phyloP scores from a whole-genome alignment of 495 filamentous ascomycete species.

The Penicillium desertorum region DNA sequence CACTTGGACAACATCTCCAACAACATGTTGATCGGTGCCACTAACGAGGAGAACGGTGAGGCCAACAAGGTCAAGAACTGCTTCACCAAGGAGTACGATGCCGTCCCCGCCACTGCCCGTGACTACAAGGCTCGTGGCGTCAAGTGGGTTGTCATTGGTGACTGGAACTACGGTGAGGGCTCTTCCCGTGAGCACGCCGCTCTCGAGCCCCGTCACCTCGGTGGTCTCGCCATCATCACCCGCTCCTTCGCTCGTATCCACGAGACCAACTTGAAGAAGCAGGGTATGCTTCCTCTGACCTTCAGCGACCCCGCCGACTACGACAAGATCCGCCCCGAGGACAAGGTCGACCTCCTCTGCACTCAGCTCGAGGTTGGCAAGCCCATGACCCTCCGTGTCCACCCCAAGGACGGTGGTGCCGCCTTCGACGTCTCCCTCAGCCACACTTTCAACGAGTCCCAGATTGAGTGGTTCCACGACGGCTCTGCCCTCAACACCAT shows the following conservation, averaged over 20 bases:
- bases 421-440: conserved; percentile 77
- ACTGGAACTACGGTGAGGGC: conserved; percentile 99
- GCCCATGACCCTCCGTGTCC: conserved; percentile 87
- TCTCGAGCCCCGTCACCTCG: conserved; percentile 95
- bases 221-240: conserved; percentile 95
- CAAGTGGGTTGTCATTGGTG: conserved; percentile 96
- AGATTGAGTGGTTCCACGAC: conserved; percentile 98
- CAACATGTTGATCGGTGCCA: conserved; percentile 99
- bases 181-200: conserved; percentile 97
- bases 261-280: conserved; percentile 99
- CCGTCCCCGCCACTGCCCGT: conserved; percentile 91
- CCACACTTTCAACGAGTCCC: conserved; percentile 96
- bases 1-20: conserved; percentile 99
- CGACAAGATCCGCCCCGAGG: conserved; percentile 91
- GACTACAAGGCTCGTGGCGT: conserved; percentile 98
- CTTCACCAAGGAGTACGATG: conserved; percentile 76
- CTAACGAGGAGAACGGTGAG: conserved; percentile 92
- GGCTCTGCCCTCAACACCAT: conserved; percentile 97
- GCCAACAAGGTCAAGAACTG: conserved; percentile 97
- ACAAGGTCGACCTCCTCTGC: conserved; percentile 86
- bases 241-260: conserved; percentile 98
- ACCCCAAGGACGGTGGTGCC: conserved; percentile 76
- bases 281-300: conserved; percentile 98
- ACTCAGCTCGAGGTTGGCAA: conserved; percentile 91
- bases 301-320: conserved; percentile 95